Base-by-base conservation (phyloP, 73 alveolate genomes). In the Durusdinium trenchii region DNA sequence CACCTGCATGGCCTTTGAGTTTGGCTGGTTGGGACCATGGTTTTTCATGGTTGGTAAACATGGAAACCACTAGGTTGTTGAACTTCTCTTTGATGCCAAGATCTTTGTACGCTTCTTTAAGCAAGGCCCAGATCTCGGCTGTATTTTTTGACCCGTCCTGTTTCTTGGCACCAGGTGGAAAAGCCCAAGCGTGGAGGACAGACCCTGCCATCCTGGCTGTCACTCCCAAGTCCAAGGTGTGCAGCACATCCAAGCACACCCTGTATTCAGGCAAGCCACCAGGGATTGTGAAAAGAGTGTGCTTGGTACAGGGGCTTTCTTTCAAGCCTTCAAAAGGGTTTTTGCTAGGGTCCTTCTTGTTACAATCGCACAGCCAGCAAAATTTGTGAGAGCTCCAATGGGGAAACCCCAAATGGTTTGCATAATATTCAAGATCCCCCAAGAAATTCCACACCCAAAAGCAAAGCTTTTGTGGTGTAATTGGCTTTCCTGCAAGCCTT, bases 401-500 rank as follows among this genome's bases (percentile, higher is more conserved):
- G 6, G 67, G 86, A 36, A 79, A 79, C 1, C 90, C 62, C 1
- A 79, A 32, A n/a, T 79, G 62, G 46, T 48, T 79, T 46, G 69
- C 12, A 47, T 20, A 79, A 47, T 79, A 79, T 47, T 79, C 90
- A 14, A 79, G 30, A n/a, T 79, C 90, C 2, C 90, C 90, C 90
- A 79, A 32, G 52, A 79, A 79, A 79, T 45, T 45, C 69, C 43
- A 79, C 6, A 79, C 30, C 90, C 90, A 79, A 47, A 79, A 79
- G 18, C 4, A 6, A 30, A 38, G 28, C 46, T n/a, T n/a, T 46
- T 45, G 69, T 32, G 42, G 42, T 79, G 90, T 79, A 30, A 79
- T 45, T 20, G 90, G 90, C 90, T 79, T 79, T 48, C 90, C 47
- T 79, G 90, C 90, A 79, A 79, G 90, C 90, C 90, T 79, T 79